phyloP scores from a whole-genome alignment of 805 yeast genomes.

The Hanseniaspora jakobsenii region DNA sequence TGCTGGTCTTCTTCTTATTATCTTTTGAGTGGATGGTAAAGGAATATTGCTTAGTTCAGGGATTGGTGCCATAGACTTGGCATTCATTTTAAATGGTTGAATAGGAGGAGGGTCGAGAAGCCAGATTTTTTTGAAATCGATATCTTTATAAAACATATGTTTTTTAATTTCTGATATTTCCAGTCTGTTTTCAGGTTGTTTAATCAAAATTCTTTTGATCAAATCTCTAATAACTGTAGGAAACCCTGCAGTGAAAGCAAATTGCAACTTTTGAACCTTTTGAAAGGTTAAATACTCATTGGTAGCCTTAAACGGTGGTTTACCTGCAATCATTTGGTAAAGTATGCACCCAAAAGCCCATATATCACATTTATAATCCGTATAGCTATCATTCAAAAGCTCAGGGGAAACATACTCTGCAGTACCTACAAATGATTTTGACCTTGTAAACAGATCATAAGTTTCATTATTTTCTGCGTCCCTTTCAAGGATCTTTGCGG shows the following conservation, averaged over 20 bases:
- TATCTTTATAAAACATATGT: conserved; percentile 50
- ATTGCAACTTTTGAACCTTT: conserved; percentile 66
- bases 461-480: conserved; percentile 35
- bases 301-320: conserved; percentile 75
- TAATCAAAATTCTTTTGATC: conserved; percentile 52
- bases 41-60: conserved; percentile 37
- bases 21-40: conserved; percentile 17
- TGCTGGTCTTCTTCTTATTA: conserved; percentile 20
- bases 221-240: conserved; percentile 63
- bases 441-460: conserved; percentile 58
- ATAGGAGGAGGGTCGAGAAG: conserved; percentile 45
- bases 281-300: conserved; percentile 75
- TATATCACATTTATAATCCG: conserved; percentile 89
- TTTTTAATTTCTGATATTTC: conserved; percentile 44
- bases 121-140: conserved; percentile 55
- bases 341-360: conserved; percentile 98
- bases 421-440: conserved; percentile 75
- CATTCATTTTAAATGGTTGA: conserved; percentile 61
- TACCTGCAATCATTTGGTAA: conserved; percentile 90
- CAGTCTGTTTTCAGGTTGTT: conserved; percentile 53
- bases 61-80: conserved; percentile 66
- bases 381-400: conserved; percentile 57
- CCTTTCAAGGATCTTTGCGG: conserved; percentile 59
- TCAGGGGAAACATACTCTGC: conserved; percentile 81
- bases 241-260: conserved; percentile 75